Conservation (phyloP, 108 stramenopile species). For the Fistulifera solaris region DNA sequence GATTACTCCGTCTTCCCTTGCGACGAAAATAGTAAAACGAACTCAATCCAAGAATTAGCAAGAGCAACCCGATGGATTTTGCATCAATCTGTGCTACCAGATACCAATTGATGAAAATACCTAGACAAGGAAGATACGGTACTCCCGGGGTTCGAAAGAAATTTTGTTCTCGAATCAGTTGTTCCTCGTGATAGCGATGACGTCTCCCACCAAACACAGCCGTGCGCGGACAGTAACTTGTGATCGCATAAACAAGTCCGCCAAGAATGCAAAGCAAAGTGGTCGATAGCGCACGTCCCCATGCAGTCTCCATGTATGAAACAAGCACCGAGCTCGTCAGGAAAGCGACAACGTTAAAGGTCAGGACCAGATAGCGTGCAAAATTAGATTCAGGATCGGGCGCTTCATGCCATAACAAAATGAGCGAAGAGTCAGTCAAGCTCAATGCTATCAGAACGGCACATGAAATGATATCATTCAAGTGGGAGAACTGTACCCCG, state of each 20-base stretch:
- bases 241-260: conserved; percentile 8
- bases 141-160: conserved; percentile 63
- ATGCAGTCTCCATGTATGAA: too few relatives aligned
- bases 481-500: conserved; percentile 66
- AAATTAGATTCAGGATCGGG: conserved; percentile 6
- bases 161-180: not conserved
- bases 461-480: conserved; percentile 82
- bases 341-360: too few relatives aligned
- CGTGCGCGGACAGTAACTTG: conserved; percentile 17
- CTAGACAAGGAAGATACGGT: conserved; percentile 58
- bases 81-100: conserved; percentile 65
- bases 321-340: too few relatives aligned
- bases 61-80: conserved; percentile 40
- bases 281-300: too few relatives aligned
- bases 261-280: too few relatives aligned
- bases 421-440: conserved; percentile 55
- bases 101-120: conserved; percentile 82
- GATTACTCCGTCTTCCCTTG: too few relatives aligned
- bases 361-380: too few relatives aligned
- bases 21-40: conserved; percentile 27
- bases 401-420: conserved; percentile 42
- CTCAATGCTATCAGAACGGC: conserved; percentile 67
- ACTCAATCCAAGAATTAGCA: conserved; percentile 39
- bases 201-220: conserved; percentile 17
- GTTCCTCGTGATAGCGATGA: conserved; percentile 1